phyloP scores from a whole-genome alignment of 495 filamentous ascomycete species.

The Neurospora africana region DNA sequence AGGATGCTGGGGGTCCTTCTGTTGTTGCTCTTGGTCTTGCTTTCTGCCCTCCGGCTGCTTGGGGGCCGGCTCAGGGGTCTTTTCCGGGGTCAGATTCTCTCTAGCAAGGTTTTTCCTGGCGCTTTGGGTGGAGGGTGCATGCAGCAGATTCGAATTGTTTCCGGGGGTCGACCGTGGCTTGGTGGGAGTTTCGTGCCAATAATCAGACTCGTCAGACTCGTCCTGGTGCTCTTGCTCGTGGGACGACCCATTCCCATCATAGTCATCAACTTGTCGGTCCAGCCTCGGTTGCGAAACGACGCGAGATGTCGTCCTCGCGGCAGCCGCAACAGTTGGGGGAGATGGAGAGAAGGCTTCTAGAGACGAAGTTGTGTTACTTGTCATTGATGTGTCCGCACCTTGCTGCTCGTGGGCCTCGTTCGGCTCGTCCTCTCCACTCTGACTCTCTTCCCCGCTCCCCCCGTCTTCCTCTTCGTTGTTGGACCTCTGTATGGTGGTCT shows the following conservation, averaged over 20 bases:
- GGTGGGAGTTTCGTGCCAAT: constrained; percentile 1
- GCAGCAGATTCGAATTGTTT: constrained; percentile 7
- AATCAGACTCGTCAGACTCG: background rate
- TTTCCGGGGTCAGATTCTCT: constrained; percentile 35
- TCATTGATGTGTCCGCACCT: constrained; percentile 24
- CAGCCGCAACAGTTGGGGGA: constrained; percentile 56
- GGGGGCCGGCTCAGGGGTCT: constrained; percentile 5
- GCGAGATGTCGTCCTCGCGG: constrained; percentile 45
- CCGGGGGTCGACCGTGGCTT: constrained; percentile 10
- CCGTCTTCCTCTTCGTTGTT: background rate
- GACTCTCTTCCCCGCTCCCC: background rate
- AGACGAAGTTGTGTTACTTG: constrained; percentile 39
- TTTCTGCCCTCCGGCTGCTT: constrained; percentile 13
- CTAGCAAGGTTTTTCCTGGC: constrained; percentile 31
- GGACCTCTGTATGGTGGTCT: constrained; percentile 3
- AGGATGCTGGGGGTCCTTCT: constrained; percentile 4
- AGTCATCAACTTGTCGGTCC: constrained; percentile 4
- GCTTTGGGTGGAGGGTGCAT: constrained; percentile 1
- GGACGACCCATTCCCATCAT: background rate
- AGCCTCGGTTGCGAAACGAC: constrained; percentile 38
- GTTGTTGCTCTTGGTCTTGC: constrained; percentile 19
- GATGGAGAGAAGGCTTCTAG: constrained; percentile 49
- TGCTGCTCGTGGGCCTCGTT: constrained; percentile 14
- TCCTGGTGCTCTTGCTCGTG: constrained; percentile 2
- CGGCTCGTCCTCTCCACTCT: background rate